Conservation (phyloP, 805 yeast species). For the Starmerella powellii region DNA sequence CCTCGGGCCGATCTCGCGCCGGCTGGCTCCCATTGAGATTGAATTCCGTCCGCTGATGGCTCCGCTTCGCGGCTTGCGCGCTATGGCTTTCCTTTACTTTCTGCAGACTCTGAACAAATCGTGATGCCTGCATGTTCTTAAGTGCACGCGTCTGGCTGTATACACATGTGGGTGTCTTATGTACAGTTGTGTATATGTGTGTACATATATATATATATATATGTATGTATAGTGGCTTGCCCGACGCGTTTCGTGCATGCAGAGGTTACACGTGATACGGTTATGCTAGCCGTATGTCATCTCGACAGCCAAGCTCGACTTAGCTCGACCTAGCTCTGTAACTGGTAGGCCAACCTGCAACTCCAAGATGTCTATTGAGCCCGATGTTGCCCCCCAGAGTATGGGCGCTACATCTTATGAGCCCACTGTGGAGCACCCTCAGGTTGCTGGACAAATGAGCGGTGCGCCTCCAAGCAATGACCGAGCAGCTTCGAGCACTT, state of each 20-base stretch:
- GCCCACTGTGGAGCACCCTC: slow-evolving; percentile 2
- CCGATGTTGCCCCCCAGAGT: slow-evolving; percentile 2
- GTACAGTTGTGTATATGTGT: too few relatives aligned
- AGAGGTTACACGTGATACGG: too few relatives aligned
- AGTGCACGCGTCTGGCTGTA: background rate
- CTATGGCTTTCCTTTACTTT: background rate
- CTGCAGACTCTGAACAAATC: background rate
- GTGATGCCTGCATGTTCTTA: background rate
- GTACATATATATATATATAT: too few relatives aligned
- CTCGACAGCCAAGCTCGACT: too few relatives aligned
- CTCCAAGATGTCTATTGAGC: slow-evolving; percentile 15
- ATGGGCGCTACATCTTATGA: slow-evolving; percentile 11
- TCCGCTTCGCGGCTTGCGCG: too few relatives aligned
- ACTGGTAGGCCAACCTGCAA: too few relatives aligned
- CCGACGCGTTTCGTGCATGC: too few relatives aligned
- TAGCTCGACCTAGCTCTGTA: too few relatives aligned
- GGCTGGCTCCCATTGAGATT: background rate
- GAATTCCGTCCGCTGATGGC: background rate
- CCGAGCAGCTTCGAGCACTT: background rate
- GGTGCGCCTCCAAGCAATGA: background rate
- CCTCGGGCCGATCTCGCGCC: background rate
- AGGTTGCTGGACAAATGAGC: slow-evolving; percentile 3
- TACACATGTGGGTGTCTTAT: background rate
- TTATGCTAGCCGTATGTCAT: too few relatives aligned
- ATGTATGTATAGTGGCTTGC: too few relatives aligned